Base-by-base conservation (phyloP, 163 green algal species). In the Trebouxia gelatinosa region DNA sequence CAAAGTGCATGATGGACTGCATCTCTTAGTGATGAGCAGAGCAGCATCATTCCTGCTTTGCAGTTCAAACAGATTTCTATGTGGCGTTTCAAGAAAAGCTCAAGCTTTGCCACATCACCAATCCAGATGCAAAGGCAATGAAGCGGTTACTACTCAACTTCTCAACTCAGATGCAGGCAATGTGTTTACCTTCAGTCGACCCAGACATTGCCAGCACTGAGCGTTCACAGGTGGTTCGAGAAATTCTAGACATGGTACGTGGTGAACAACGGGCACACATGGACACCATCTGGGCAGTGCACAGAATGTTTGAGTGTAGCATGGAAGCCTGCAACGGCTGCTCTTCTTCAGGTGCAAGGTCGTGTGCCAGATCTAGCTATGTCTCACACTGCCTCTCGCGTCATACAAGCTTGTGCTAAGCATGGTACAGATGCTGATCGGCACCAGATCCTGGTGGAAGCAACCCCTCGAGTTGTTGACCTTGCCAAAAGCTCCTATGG, bases 331-430 rank as follows among this genome's bases (percentile, higher is more conserved):
- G 48, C 48, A 59, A 23, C 26, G 48, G 19, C 2, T 59, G 19
- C 48, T 59, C 26, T 51, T 29, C 57, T 43, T 43, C 85, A 91
- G 83, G 77, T 90, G 0, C 70, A 87, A 21, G 94, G 89, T 46
- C 87, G 89, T n/a, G 70, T 95, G 5, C 61, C 87, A n/a, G 88
- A 95, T 74, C 84, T 97, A 43, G 89, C 90, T 2, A 84, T 74
- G 37, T 90, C 93, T 39, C 93, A 95, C 84, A 92, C 87, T 7
- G 90, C 92, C 11, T 95, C 89, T 0, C 87, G 93, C 35, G 86
- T 98, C 17, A 88, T 98, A 28, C 94, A 98, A 84, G 89, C 92
- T 51, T 94, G 88, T 67, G 77, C 90, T 71, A 95, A 95, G 85
- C 78, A 94, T 70, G 93, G 91, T 66, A 88, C 66, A 7, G 70